Evolutionary conservation across 2,329 filamentous ascomycete genomes (phyloP).

Genomic region (Lachnellula hyalina): DNA sequence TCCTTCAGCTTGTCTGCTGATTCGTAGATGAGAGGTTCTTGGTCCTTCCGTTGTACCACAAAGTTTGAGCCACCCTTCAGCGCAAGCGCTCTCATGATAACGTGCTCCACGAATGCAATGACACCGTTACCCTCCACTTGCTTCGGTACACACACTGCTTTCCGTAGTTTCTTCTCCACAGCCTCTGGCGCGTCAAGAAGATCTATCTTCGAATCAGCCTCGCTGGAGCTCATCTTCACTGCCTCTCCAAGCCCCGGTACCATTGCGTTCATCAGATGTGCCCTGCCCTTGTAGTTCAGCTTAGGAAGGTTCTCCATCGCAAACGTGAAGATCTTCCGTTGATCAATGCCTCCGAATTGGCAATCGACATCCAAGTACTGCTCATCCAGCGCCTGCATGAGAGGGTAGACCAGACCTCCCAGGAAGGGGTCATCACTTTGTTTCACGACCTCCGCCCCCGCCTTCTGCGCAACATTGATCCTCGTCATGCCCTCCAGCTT

Average conservation of each 20-base stretch:
- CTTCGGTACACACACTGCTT: slow-evolving; percentile 73
- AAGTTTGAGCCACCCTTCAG: slow-evolving; percentile 58
- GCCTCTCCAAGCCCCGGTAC: slow-evolving; percentile 75
- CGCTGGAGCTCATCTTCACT: slow-evolving; percentile 81
- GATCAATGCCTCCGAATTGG: slow-evolving; percentile 83
- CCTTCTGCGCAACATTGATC: slow-evolving; percentile 62
- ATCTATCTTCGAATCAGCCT: slow-evolving; percentile 82
- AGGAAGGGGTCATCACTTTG: slow-evolving; percentile 73
- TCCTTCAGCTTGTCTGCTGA: slow-evolving; percentile 67
- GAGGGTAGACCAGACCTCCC: slow-evolving; percentile 72
- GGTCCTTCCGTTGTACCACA: slow-evolving; percentile 61
- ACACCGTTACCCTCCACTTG: slow-evolving; percentile 81
- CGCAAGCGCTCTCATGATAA: slow-evolving; percentile 72
- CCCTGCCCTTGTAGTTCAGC: slow-evolving; percentile 70
- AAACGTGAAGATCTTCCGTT: slow-evolving; percentile 82
- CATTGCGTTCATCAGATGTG: slow-evolving; percentile 81
- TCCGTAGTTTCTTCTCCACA: slow-evolving; percentile 78
- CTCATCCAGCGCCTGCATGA: slow-evolving; percentile 89
- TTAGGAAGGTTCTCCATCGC: slow-evolving; percentile 81
- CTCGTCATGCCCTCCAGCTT: slow-evolving; percentile 47
- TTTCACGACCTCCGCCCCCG: slow-evolving; percentile 91
- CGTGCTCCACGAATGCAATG: slow-evolving; percentile 78
- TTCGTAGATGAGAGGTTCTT: slow-evolving; percentile 75
- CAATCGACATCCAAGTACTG: slow-evolving; percentile 75
- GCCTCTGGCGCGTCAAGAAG: slow-evolving; percentile 73